A percentile compares a stretch with the other conserved stretches of the same genome.
These are phyloP conservation scores for Bathelium albidoporum DNA, from an alignment of 495 filamentous ascomycete species.

Conservation along the genomic window DNA sequence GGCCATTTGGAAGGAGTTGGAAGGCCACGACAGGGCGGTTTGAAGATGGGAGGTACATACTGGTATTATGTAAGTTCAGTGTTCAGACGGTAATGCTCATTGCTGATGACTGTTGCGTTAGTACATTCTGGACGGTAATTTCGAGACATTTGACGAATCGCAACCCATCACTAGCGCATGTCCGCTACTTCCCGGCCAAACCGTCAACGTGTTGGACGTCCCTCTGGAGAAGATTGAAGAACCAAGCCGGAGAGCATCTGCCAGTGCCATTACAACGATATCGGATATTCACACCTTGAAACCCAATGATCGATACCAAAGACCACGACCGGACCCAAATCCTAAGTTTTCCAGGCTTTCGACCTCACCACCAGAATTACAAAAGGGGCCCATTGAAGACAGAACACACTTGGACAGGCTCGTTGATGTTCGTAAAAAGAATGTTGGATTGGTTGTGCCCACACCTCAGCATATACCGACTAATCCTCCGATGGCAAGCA, in stretches of 20 bases:
- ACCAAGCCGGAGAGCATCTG: constrained; percentile 6
- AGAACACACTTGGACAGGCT: neutral
- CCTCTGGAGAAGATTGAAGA: constrained; percentile 46
- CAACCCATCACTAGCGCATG: constrained; percentile 67
- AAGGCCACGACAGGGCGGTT: constrained; percentile 58
- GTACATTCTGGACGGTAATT: constrained; percentile 69
- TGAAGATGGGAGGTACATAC: constrained; percentile 88
- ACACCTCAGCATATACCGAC: neutral
- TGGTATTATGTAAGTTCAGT: constrained; percentile 73
- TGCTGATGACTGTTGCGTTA: constrained; percentile 25
- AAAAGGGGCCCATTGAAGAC: neutral
- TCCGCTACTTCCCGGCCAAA: constrained; percentile 76
- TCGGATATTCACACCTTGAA: neutral
- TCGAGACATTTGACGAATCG: constrained; percentile 60
- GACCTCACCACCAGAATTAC: neutral
- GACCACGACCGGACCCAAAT: neutral
- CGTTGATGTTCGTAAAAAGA: neutral
- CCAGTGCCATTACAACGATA: neutral
- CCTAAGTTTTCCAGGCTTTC: neutral
- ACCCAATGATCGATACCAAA: neutral
- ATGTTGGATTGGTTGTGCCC: neutral
- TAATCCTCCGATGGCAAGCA: neutral
- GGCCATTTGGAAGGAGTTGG: constrained; percentile 46
- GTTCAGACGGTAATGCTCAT: neutral
- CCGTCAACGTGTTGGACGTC: constrained; percentile 70